These are phyloP conservation scores for Penicillium fuscoglaucum DNA, from an alignment of 2,329 filamentous ascomycete species.

Conservation along the genomic window DNA sequence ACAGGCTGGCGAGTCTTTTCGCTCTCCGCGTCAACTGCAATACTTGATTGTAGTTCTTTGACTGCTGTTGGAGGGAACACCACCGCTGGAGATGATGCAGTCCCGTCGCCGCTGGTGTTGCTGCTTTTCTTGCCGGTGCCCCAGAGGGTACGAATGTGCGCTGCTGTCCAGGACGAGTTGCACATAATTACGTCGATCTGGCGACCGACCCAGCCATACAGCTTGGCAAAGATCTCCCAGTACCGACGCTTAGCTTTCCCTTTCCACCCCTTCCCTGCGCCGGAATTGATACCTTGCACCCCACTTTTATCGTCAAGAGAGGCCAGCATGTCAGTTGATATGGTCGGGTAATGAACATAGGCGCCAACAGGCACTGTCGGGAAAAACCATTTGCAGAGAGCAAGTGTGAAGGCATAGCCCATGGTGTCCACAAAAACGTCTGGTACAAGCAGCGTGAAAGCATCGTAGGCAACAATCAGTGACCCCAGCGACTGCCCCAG, in stretches of 20 bases:
- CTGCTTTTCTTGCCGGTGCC: constrained; percentile 51
- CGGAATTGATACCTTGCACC: constrained; percentile 75
- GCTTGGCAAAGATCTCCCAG: constrained; percentile 78
- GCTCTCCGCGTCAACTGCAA: constrained; percentile 68
- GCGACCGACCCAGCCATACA: constrained; percentile 81
- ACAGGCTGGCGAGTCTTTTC: constrained; percentile 69
- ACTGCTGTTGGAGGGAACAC: constrained; percentile 94
- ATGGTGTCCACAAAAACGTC: constrained; percentile 97
- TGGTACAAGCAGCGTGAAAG: constrained; percentile 85
- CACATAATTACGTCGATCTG: constrained; percentile 94
- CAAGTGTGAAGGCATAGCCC: constrained; percentile 92
- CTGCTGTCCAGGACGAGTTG: constrained; percentile 92
- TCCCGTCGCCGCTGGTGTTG: constrained; percentile 42
- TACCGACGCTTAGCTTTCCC: constrained; percentile 75
- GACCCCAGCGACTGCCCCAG: constrained; percentile 93
- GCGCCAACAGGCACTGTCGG: constrained; percentile 77
- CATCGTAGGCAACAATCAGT: constrained; percentile 83
- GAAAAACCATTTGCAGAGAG: constrained; percentile 80
- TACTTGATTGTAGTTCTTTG: constrained; percentile 71
- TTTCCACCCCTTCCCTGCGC: constrained; percentile 70
- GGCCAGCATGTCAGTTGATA: constrained; percentile 94
- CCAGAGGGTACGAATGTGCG: constrained; percentile 80
- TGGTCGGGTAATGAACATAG: constrained; percentile 97
- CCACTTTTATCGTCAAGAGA: constrained; percentile 70
- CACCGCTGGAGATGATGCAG: constrained; percentile 52